phyloP scores from a whole-genome alignment of 2,329 filamentous ascomycete genomes.

The Aspergillus alliaceus region DNA sequence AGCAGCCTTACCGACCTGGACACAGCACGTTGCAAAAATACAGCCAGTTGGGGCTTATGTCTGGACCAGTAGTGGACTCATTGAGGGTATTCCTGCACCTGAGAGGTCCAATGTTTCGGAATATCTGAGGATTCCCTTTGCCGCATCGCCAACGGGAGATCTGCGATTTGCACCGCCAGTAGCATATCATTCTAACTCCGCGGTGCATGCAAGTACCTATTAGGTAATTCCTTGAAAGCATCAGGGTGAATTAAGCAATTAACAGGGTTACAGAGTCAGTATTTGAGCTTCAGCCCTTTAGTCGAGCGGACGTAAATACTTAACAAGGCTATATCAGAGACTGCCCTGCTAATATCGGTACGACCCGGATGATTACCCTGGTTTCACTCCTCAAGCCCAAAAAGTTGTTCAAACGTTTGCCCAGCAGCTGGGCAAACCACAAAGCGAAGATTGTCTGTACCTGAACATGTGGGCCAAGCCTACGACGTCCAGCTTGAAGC shows the following conservation, averaged over 20 bases:
- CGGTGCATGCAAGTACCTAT: conserved; percentile 12
- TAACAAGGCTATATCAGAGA: conserved; percentile 14
- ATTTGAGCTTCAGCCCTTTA: not conserved
- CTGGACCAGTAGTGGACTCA: conserved; percentile 23
- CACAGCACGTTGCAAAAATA: not conserved
- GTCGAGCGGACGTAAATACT: not conserved
- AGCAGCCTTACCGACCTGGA: not conserved
- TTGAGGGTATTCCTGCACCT: conserved; percentile 21
- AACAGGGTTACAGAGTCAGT: conserved; percentile 13
- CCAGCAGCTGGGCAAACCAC: conserved; percentile 21
- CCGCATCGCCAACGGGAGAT: conserved; percentile 24
- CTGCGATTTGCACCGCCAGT: conserved; percentile 28
- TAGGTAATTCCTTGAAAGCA: too few relatives aligned
- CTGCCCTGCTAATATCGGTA: conserved; percentile 21
- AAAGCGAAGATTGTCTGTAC: conserved; percentile 38
- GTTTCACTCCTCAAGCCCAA: conserved; percentile 20
- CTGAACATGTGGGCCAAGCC: conserved; percentile 34
- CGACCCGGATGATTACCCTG: conserved; percentile 20
- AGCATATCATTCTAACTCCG: conserved; percentile 11
- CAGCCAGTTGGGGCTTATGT: conserved; percentile 9
- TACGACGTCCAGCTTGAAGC: conserved; percentile 23
- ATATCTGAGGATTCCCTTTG: conserved; percentile 31
- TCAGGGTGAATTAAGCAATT: too few relatives aligned
- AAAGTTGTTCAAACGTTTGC: conserved; percentile 22
- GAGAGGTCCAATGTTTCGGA: conserved; percentile 19